Percentiles rank a stretch among this genome's conserved stretches.
phyloP scores from a whole-genome alignment of 192 early-diverging fungal genomes.

The Podila epicladia region DNA sequence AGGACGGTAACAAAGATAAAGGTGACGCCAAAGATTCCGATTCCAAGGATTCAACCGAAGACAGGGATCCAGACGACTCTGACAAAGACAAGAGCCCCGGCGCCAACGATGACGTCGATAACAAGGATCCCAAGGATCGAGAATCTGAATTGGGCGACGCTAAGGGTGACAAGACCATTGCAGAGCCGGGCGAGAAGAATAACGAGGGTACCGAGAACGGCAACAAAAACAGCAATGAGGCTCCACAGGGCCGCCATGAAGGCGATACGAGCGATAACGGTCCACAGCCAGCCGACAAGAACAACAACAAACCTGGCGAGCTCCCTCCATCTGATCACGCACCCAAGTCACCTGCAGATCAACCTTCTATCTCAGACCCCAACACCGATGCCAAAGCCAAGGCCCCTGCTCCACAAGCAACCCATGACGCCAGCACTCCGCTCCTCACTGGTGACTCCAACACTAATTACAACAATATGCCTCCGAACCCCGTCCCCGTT shows the following conservation, averaged over 20 bases:
- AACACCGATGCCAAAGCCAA: too few relatives aligned
- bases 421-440: background rate
- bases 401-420: background rate
- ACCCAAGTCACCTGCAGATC: background rate
- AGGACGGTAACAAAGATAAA: background rate
- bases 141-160: background rate
- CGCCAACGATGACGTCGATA: background rate
- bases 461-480: too few relatives aligned
- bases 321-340: background rate
- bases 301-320: too few relatives aligned
- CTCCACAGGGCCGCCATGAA: background rate
- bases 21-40: background rate
- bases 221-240: too few relatives aligned
- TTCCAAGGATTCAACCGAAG: background rate
- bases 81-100: background rate
- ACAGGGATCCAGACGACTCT: background rate
- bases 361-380: too few relatives aligned
- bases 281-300: too few relatives aligned
- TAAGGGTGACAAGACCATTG: background rate
- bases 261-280: too few relatives aligned
- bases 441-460: slow-evolving; percentile 9
- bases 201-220: background rate
- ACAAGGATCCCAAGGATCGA: too few relatives aligned
- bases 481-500: background rate
- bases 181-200: background rate